Conservation (phyloP, 2,329 filamentous ascomycete genomes). For the Colletotrichum lini region DNA sequence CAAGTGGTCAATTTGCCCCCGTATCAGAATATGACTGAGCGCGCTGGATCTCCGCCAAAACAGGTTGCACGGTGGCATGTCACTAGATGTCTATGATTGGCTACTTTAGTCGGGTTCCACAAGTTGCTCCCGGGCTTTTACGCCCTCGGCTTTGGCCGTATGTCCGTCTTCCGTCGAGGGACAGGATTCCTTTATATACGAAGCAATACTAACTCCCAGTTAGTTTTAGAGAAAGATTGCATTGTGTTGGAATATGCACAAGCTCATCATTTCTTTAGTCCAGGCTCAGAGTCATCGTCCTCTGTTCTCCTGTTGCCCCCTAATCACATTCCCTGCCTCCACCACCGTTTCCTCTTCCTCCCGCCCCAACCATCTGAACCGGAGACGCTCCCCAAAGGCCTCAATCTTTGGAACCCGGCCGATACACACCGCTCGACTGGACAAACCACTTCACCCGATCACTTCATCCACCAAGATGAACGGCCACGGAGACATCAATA, state of each 20-base stretch:
- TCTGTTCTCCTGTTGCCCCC: background rate
- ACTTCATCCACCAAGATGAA: conserved; percentile 37
- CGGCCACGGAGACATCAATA: conserved; percentile 52
- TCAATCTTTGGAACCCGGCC: background rate
- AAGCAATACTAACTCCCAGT: too few relatives aligned
- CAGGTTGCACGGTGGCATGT: background rate
- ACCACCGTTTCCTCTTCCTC: background rate
- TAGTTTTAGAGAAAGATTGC: background rate
- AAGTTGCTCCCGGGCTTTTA: background rate
- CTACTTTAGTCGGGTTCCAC: background rate
- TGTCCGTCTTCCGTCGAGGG: background rate
- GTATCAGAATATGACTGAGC: background rate
- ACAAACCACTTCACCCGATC: too few relatives aligned
- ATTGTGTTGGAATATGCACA: background rate
- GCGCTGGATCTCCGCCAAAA: background rate
- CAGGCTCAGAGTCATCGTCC: background rate
- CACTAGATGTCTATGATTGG: background rate
- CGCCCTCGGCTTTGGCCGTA: background rate
- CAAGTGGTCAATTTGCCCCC: background rate
- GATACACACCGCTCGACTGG: background rate
- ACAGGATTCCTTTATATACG: background rate
- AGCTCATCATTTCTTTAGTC: background rate
- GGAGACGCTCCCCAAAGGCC: background rate
- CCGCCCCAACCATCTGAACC: background rate
- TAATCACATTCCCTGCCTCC: background rate